phyloP scores from a whole-genome alignment of 257 asterid species.

The Nicotiana noctiflora region DNA sequence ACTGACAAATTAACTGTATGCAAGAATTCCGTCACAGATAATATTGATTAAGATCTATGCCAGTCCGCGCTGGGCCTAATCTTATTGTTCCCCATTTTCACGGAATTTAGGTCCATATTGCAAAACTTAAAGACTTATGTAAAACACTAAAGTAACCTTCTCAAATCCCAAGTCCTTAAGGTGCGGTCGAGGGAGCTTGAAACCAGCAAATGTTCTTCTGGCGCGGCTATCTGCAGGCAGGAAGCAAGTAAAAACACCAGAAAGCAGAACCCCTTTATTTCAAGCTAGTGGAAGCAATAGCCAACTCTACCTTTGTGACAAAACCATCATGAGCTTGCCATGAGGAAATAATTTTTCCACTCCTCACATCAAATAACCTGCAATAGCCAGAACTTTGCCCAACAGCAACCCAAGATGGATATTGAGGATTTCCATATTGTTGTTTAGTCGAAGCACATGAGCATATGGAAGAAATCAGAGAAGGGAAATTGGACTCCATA shows the following conservation, averaged over 20 bases:
- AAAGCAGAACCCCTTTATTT: not conserved
- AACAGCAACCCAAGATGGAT: constrained; percentile 91
- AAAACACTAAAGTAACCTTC: constrained; percentile 46
- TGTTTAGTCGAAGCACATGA: constrained; percentile 51
- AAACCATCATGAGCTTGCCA: constrained; percentile 99
- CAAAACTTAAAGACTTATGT: not conserved
- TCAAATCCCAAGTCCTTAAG: constrained; percentile 85
- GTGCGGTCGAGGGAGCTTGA: constrained; percentile 94
- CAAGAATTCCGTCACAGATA: not conserved
- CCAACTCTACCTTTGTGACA: constrained; percentile 73
- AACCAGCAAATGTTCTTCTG: constrained; percentile 65
- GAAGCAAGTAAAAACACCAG: constrained; percentile 8
- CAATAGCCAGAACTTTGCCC: constrained; percentile 84
- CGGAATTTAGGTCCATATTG: not conserved
- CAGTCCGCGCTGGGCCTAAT: not conserved
- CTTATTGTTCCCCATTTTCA: not conserved
- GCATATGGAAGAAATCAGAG: constrained; percentile 84
- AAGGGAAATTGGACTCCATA: constrained; percentile 60
- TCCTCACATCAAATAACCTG: constrained; percentile 76
- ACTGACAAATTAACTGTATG: not conserved
- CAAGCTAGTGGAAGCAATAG: not conserved
- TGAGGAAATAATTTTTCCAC: constrained; percentile 71
- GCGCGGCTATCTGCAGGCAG: constrained; percentile 74
- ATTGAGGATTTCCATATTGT: constrained; percentile 30
- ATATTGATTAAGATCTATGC: not conserved